Percentiles rank a stretch among this genome's conserved stretches.
phyloP scores from a whole-genome alignment of 1,139 yeast genomes.

The Zygoascus meyerae region DNA sequence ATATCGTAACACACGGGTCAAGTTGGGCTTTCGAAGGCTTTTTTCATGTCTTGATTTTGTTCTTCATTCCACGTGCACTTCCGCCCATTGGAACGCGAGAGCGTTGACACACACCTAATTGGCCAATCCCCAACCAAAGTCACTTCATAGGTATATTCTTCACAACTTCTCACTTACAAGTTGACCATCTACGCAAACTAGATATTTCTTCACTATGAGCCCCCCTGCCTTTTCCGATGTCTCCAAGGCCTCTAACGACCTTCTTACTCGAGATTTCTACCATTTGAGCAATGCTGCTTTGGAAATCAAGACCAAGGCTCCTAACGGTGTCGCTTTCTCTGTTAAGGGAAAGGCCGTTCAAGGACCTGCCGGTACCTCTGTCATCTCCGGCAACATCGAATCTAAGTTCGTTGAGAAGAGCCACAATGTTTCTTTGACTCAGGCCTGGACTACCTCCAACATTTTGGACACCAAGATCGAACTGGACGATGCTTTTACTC shows the following conservation, averaged over 20 bases:
- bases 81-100: no score
- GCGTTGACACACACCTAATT: neutral
- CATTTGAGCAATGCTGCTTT: slow-evolving; percentile 83
- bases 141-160: neutral
- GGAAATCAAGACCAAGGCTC: slow-evolving; percentile 88
- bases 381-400: slow-evolving; percentile 85
- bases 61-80: no score
- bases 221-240: slow-evolving; percentile 56
- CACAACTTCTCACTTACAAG: neutral
- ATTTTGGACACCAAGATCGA: slow-evolving; percentile 89
- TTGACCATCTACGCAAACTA: neutral
- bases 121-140: slow-evolving; percentile 7
- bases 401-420: slow-evolving; percentile 92
- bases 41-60: no score
- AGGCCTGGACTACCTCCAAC: slow-evolving; percentile 97
- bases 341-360: slow-evolving; percentile 85
- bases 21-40: no score
- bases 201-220: slow-evolving; percentile 24
- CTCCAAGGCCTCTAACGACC: slow-evolving; percentile 83
- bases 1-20: no score
- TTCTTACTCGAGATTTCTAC: slow-evolving; percentile 88
- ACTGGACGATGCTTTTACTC: slow-evolving; percentile 85
- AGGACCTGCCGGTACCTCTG: slow-evolving; percentile 50
- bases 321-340: slow-evolving; percentile 93
- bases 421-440: slow-evolving; percentile 88